Evolutionary conservation across 2,329 filamentous ascomycete genomes (phyloP).

Genomic region (Pseudogymnoascus sp.): DNA sequence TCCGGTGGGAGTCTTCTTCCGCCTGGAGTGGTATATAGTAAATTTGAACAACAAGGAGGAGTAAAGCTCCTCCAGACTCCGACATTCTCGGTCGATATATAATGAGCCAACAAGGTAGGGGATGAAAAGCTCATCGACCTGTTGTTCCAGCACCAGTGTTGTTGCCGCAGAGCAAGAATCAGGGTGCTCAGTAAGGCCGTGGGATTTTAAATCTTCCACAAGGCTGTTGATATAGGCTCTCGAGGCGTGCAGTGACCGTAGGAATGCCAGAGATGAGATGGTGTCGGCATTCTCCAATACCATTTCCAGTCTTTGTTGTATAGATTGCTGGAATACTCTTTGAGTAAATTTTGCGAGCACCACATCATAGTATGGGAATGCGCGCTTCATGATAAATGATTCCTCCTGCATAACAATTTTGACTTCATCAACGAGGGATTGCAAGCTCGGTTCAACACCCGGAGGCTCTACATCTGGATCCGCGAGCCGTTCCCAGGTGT

Average conservation of each 20-base stretch:
- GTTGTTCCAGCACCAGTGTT: slow-evolving; percentile 63
- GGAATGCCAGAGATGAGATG: slow-evolving; percentile 83
- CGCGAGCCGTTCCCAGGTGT: slow-evolving; percentile 84
- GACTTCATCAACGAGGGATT: slow-evolving; percentile 89
- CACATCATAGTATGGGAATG: slow-evolving; percentile 93
- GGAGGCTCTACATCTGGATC: slow-evolving; percentile 91
- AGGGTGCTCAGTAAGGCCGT: slow-evolving; percentile 90
- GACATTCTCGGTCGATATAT: slow-evolving; percentile 62
- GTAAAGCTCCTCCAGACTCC: slow-evolving; percentile 70
- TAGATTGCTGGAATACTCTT: slow-evolving; percentile 93
- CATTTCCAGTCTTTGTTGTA: slow-evolving; percentile 92
- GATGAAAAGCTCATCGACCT: slow-evolving; percentile 70
- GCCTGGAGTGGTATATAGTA: slow-evolving; percentile 82
- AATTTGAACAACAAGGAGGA: slow-evolving; percentile 94
- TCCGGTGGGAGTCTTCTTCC: slow-evolving; percentile 81
- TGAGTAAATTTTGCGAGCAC: slow-evolving; percentile 91
- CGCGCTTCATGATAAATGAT: slow-evolving; percentile 90
- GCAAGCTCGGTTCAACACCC: slow-evolving; percentile 82
- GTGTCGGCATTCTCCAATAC: slow-evolving; percentile 90
- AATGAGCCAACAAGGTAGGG: slow-evolving; percentile 61
- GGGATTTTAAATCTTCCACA: slow-evolving; percentile 87
- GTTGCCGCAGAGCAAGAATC: slow-evolving; percentile 85
- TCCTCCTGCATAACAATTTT: slow-evolving; percentile 95
- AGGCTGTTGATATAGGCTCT: slow-evolving; percentile 79
- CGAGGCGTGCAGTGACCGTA: slow-evolving; percentile 84